Evolutionary conservation across 2,329 filamentous ascomycete species (phyloP).

Genomic region (Dryadomyces sulphureus): DNA sequence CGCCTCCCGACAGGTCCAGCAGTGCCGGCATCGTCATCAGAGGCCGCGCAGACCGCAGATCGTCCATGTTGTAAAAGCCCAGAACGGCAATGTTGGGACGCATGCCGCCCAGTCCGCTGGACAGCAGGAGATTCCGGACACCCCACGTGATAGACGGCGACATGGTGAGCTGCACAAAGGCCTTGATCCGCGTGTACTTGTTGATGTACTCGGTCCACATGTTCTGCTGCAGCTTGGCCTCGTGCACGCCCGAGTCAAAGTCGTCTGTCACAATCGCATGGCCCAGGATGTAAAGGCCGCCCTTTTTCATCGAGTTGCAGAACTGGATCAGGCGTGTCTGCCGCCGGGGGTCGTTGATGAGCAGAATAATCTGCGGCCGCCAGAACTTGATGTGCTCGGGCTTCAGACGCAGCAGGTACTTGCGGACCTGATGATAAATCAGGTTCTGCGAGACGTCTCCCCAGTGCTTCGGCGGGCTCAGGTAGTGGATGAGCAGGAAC

Average conservation of each 20-base stretch:
- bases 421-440: constrained; percentile 75
- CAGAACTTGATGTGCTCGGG: constrained; percentile 91
- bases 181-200: constrained; percentile 74
- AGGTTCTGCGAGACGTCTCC: constrained; percentile 80
- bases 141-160: constrained; percentile 77
- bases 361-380: constrained; percentile 73
- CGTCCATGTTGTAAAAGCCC: constrained; percentile 68
- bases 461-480: constrained; percentile 75
- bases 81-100: constrained; percentile 74
- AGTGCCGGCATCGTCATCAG: constrained; percentile 25
- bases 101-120: constrained; percentile 75
- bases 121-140: constrained; percentile 65
- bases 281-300: constrained; percentile 68
- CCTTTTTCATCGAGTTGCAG: constrained; percentile 84
- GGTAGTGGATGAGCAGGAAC: constrained; percentile 75
- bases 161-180: constrained; percentile 76
- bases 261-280: constrained; percentile 80
- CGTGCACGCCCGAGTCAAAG: constrained; percentile 63
- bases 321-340: constrained; percentile 80
- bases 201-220: constrained; percentile 75
- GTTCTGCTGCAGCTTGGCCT: constrained; percentile 66
- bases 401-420: constrained; percentile 68
- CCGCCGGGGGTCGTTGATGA: constrained; percentile 68
- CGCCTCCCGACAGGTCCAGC: constrained; percentile 9
- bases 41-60: constrained; percentile 47